A percentile compares a stretch with the other conserved stretches of the same genome.
Evolutionary conservation across 2,329 filamentous ascomycete genomes (phyloP).

Genomic region (Paracorniculantispora psalliotae): DNA sequence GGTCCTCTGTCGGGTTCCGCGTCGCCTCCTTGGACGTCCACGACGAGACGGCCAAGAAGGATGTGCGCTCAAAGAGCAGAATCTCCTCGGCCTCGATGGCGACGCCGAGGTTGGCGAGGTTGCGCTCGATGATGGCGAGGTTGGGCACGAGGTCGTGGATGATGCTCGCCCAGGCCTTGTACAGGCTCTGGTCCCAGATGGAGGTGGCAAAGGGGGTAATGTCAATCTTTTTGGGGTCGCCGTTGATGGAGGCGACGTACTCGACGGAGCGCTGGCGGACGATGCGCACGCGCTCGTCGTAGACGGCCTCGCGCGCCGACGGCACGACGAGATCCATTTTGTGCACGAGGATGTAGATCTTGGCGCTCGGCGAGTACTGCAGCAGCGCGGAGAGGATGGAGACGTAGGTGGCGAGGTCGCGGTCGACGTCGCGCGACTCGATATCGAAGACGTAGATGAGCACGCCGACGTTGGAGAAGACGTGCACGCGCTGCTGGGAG

Average conservation of each 20-base stretch:
- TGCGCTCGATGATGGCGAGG: conserved; percentile 77
- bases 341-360: conserved; percentile 93
- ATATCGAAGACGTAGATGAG: conserved; percentile 99
- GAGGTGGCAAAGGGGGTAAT: conserved; percentile 90
- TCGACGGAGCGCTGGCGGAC: conserved; percentile 69
- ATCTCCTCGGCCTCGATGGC: conserved; percentile 91
- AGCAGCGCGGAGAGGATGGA: conserved; percentile 83
- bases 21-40: conserved; percentile 73
- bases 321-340: conserved; percentile 96
- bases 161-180: conserved; percentile 97
- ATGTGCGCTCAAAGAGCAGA: conserved; percentile 90
- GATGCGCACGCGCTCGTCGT: conserved; percentile 74
- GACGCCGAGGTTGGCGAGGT: conserved; percentile 75
- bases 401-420: conserved; percentile 87
- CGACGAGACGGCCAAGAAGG: conserved; percentile 91
- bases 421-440: conserved; percentile 88
- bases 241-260: conserved; percentile 36
- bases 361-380: conserved; percentile 75
- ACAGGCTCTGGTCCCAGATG: conserved; percentile 97
- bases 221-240: conserved; percentile 43
- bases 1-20: conserved; percentile 83
- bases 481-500: conserved; percentile 88
- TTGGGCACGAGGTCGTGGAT: conserved; percentile 98
- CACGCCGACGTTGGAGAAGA: conserved; percentile 94
- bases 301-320: conserved; percentile 72